A percentile compares a stretch with the other conserved stretches of the same genome.
phyloP scores from a whole-genome alignment of 2,329 filamentous ascomycete genomes.

The Trichocomaceae sp. region DNA sequence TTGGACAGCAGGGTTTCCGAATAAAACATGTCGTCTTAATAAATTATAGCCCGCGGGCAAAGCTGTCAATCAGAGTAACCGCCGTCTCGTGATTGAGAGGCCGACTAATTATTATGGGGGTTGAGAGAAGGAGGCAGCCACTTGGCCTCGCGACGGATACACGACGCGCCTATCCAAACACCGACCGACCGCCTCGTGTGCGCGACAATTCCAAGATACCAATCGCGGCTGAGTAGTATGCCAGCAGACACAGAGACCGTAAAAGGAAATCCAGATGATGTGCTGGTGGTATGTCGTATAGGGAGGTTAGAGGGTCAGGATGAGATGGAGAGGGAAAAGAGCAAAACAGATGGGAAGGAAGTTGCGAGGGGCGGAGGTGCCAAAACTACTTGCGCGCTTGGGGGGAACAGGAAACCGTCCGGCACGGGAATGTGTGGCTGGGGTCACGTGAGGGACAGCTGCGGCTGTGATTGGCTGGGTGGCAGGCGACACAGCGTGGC shows the following conservation, averaged over 20 bases:
- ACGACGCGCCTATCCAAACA: slow-evolving; percentile 16
- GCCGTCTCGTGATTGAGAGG: not conserved
- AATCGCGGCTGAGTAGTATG: not conserved
- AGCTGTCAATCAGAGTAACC: slow-evolving; percentile 24
- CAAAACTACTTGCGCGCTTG: slow-evolving; percentile 1
- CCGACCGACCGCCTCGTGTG: slow-evolving; percentile 3
- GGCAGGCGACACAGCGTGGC: not conserved
- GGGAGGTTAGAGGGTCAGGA: not conserved
- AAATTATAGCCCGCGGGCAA: slow-evolving; percentile 21
- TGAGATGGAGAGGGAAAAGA: slow-evolving; percentile 11
- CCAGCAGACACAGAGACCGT: not conserved
- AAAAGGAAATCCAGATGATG: slow-evolving; percentile 1
- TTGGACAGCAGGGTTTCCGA: slow-evolving; percentile 92
- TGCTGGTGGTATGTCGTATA: not conserved
- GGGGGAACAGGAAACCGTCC: slow-evolving; percentile 5
- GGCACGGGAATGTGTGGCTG: slow-evolving; percentile 22
- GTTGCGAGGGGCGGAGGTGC: slow-evolving; percentile 13
- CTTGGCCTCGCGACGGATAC: not conserved
- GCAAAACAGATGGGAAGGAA: slow-evolving; percentile 9
- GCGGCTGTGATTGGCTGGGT: not conserved
- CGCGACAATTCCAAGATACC: slow-evolving; percentile 7
- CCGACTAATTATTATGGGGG: slow-evolving; percentile 10
- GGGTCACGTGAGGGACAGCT: slow-evolving; percentile 22
- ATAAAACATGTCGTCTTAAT: slow-evolving; percentile 70
- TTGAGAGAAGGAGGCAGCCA: slow-evolving; percentile 1